Evolutionary conservation across 179 eudicot species (phyloP).

Genomic region (Heliamphora pulchella): DNA sequence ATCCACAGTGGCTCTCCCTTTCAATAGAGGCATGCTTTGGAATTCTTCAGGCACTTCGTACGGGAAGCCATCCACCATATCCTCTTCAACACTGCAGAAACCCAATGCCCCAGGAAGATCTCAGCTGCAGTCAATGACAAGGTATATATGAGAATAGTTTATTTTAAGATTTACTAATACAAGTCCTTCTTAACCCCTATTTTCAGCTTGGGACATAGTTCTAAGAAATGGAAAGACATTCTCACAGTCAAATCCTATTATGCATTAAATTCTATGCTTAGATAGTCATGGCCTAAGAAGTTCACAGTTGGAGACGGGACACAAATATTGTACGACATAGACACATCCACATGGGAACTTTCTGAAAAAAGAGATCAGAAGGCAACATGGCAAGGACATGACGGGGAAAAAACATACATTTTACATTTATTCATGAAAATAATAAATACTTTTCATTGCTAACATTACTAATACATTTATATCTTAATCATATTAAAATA

Average conservation of each 20-base stretch:
- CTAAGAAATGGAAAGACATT: not conserved
- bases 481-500: no score
- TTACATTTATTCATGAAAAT: no score
- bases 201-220: constrained; percentile 7
- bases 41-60: constrained; percentile 97
- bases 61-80: constrained; percentile 96
- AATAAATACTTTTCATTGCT: no score
- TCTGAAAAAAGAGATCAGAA: not conserved
- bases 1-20: constrained; percentile 95
- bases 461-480: no score
- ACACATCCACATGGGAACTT: not conserved
- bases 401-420: no score
- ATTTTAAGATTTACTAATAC: constrained; percentile 28
- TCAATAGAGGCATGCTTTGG: constrained; percentile 70
- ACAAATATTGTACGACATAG: not conserved
- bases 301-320: not conserved
- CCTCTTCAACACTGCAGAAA: constrained; percentile 99
- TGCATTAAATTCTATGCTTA: not conserved
- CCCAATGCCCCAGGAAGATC: constrained; percentile 99
- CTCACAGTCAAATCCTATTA: not conserved
- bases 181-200: constrained; percentile 31
- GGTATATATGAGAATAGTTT: constrained; percentile 71
- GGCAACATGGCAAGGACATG: not conserved
- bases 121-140: constrained; percentile 99
- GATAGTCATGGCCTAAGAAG: not conserved